phyloP scores from a whole-genome alignment of 139 green algal genomes.

The Volvox africanus region DNA sequence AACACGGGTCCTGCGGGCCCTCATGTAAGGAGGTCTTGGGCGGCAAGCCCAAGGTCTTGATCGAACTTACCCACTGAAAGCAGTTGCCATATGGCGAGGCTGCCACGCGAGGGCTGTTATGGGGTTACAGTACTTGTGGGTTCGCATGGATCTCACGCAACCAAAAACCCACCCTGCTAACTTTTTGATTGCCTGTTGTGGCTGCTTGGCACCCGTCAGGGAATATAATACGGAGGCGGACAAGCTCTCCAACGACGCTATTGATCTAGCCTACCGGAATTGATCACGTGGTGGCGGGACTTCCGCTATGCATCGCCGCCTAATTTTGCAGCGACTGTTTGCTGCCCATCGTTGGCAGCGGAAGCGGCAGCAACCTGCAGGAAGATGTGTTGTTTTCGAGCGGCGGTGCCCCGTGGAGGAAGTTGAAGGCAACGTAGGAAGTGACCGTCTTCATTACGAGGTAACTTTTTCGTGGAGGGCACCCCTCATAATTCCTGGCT shows the following conservation, averaged over 20 bases:
- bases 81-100: not conserved
- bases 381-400: no score
- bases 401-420: not conserved
- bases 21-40: no score
- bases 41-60: no score
- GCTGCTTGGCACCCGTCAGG: not conserved
- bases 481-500: no score
- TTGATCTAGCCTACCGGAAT: slow-evolving; percentile 16
- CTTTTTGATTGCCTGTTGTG: not conserved
- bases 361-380: not conserved
- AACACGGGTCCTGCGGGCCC: no score
- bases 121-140: no score
- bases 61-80: not conserved
- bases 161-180: no score
- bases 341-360: not conserved
- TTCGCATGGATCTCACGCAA: no score
- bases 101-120: not conserved
- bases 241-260: slow-evolving; percentile 42
- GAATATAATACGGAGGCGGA: slow-evolving; percentile 30
- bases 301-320: not conserved
- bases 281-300: not conserved
- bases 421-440: not conserved
- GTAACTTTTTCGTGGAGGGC: no score
- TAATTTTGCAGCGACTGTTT: not conserved
- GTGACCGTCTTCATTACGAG: not conserved